These are phyloP conservation scores for Calcarisporium arbuscula DNA, from an alignment of 2,329 filamentous ascomycete genomes.

Conservation along the genomic window DNA sequence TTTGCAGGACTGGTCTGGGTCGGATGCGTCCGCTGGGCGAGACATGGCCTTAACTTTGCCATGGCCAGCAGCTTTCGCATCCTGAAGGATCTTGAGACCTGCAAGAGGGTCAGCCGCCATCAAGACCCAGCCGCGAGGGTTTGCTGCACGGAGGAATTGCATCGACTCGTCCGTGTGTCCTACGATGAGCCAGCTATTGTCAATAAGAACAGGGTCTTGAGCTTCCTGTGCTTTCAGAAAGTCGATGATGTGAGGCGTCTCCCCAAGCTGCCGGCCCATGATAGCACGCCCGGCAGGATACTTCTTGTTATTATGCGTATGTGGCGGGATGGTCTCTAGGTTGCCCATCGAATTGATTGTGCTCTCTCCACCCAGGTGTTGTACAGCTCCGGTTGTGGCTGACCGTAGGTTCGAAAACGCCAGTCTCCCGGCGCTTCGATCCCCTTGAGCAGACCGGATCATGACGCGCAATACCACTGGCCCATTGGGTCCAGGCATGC, in stretches of 20 bases:
- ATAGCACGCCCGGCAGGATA: slow-evolving; percentile 17
- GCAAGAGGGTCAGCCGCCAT: slow-evolving; percentile 15
- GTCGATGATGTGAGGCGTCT: slow-evolving; percentile 13
- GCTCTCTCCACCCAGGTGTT: slow-evolving; percentile 13
- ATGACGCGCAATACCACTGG: slow-evolving; percentile 25
- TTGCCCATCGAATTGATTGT: slow-evolving; percentile 22
- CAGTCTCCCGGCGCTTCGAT: slow-evolving; percentile 20
- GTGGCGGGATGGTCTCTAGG: slow-evolving; percentile 31
- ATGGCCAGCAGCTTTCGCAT: slow-evolving; percentile 15
- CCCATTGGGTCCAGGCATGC: slow-evolving; percentile 29
- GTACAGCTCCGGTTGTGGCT: slow-evolving; percentile 23
- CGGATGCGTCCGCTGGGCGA: not conserved
- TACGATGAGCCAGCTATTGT: slow-evolving; percentile 17
- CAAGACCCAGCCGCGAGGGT: slow-evolving; percentile 18
- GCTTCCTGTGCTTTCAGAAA: slow-evolving; percentile 26
- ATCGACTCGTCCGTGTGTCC: slow-evolving; percentile 22
- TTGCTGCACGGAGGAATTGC: slow-evolving; percentile 20
- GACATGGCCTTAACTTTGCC: slow-evolving; percentile 10
- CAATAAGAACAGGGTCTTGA: slow-evolving; percentile 26
- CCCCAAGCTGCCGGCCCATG: slow-evolving; percentile 8
- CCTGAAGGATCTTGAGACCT: slow-evolving; percentile 17
- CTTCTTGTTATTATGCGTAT: slow-evolving; percentile 12
- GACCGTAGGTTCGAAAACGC: slow-evolving; percentile 25
- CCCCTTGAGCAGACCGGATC: slow-evolving; percentile 22
- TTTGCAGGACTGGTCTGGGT: not conserved